Percentiles rank a stretch among this genome's conserved stretches.
Evolutionary conservation across 2,329 filamentous ascomycete species (phyloP).

Genomic region (Zalaria sp.): DNA sequence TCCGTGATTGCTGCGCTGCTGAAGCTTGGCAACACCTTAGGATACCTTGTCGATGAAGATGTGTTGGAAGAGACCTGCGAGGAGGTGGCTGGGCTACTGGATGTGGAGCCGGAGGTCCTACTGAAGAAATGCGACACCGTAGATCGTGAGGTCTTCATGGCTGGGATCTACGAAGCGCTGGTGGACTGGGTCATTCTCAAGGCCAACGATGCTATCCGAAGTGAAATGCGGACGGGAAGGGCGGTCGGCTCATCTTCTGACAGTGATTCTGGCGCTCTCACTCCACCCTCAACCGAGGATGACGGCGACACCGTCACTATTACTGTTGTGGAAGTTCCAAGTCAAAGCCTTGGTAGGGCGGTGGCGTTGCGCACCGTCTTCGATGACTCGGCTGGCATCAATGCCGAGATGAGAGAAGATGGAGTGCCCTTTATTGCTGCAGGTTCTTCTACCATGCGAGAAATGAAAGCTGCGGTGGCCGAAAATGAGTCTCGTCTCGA

Average conservation of each 20-base stretch:
- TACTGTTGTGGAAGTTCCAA: slow-evolving; percentile 75
- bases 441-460: slow-evolving; percentile 70
- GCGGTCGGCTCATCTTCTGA: slow-evolving; percentile 55
- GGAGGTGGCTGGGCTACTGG: slow-evolving; percentile 74
- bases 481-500: slow-evolving; percentile 69
- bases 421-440: slow-evolving; percentile 62
- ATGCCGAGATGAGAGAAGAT: slow-evolving; percentile 93
- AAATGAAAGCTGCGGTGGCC: slow-evolving; percentile 71
- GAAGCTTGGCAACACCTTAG: slow-evolving; percentile 82
- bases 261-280: slow-evolving; percentile 40
- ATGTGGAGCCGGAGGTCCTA: slow-evolving; percentile 74
- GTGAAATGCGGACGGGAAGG: slow-evolving; percentile 54
- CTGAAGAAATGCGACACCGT: slow-evolving; percentile 66
- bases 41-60: slow-evolving; percentile 73
- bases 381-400: slow-evolving; percentile 85
- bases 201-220: slow-evolving; percentile 71
- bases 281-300: slow-evolving; percentile 56
- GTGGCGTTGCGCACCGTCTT: slow-evolving; percentile 83
- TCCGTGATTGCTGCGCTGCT: slow-evolving; percentile 74
- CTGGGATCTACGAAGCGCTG: slow-evolving; percentile 79
- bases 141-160: slow-evolving; percentile 70
- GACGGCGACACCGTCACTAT: slow-evolving; percentile 75
- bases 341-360: slow-evolving; percentile 69
- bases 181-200: slow-evolving; percentile 90
- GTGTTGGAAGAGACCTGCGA: slow-evolving; percentile 75